phyloP scores from a whole-genome alignment of 352 stramenopile species.

The Phytopythium boreale region DNA sequence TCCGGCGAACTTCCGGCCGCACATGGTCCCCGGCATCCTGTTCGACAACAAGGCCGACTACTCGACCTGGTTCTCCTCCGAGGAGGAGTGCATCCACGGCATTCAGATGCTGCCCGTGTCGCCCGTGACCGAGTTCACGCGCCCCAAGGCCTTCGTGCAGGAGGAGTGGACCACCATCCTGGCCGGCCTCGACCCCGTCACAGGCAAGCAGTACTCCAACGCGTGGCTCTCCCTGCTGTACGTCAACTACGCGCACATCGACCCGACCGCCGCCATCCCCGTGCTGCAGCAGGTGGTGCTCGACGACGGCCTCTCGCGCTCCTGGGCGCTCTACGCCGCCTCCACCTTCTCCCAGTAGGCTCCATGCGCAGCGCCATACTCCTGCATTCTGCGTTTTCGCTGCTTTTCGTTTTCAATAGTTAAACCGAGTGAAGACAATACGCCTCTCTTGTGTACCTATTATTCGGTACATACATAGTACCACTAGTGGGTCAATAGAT shows the following conservation, averaged over 20 bases:
- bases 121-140: conserved; percentile 56
- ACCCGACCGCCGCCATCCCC: conserved; percentile 34
- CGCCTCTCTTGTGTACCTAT: not conserved
- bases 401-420: too few species aligned
- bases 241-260: conserved; percentile 66
- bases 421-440: too few species aligned
- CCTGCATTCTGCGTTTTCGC: too few species aligned
- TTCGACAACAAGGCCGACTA: conserved; percentile 86
- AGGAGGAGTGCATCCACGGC: conserved; percentile 72
- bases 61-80: conserved; percentile 67
- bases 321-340: conserved; percentile 78
- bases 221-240: conserved; percentile 74
- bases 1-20: conserved; percentile 30
- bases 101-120: conserved; percentile 77
- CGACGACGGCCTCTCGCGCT: conserved; percentile 76
- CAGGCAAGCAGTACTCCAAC: conserved; percentile 19
- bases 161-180: conserved; percentile 51
- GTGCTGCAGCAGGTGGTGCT: conserved; percentile 59
- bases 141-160: conserved; percentile 45
- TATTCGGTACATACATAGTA: not conserved
- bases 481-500: not conserved
- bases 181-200: not conserved
- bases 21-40: conserved; percentile 64
- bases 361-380: too few species aligned
- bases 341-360: conserved; percentile 21